Evolutionary conservation across 1,284 basidiomycete species (phyloP).

Genomic region (Pascua sp.): DNA sequence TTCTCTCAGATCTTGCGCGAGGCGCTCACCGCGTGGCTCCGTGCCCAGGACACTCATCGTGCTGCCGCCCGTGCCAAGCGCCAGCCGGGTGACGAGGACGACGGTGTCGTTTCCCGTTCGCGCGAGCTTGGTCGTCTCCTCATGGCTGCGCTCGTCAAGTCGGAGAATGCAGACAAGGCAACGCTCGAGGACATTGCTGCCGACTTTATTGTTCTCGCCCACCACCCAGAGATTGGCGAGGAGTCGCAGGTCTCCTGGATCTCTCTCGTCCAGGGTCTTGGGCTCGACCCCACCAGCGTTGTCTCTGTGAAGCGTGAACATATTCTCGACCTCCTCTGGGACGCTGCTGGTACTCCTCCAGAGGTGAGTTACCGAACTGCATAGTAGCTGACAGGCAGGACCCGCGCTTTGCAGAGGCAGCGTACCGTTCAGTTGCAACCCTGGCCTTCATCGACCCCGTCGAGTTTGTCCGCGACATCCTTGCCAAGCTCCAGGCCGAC

Average conservation of each 20-base stretch:
- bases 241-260: slow-evolving; percentile 72
- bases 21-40: slow-evolving; percentile 52
- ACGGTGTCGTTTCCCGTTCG: slow-evolving; percentile 26
- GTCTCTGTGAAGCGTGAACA: slow-evolving; percentile 32
- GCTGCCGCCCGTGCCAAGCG: slow-evolving; percentile 21
- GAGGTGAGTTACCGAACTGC: background rate
- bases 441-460: slow-evolving; percentile 73
- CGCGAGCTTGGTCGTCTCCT: slow-evolving; percentile 41
- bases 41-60: slow-evolving; percentile 28
- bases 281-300: slow-evolving; percentile 62
- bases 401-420: slow-evolving; percentile 53
- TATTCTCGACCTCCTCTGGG: slow-evolving; percentile 39
- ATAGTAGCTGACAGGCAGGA: slow-evolving; percentile 17
- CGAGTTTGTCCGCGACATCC: slow-evolving; percentile 63
- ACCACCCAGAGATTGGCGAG: slow-evolving; percentile 67
- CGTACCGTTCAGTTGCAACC: slow-evolving; percentile 70
- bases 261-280: slow-evolving; percentile 67
- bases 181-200: slow-evolving; percentile 43
- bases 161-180: slow-evolving; percentile 19
- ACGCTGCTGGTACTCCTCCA: slow-evolving; percentile 20
- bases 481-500: slow-evolving; percentile 63
- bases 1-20: slow-evolving; percentile 59
- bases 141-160: slow-evolving; percentile 10
- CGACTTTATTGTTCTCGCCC: slow-evolving; percentile 64
- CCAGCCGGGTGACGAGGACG: slow-evolving; percentile 28